Percentiles rank a stretch among this genome's conserved stretches.
These are phyloP conservation scores for Ottelia alismoides DNA, from an alignment of 106 monocot genomes.

Conservation along the genomic window DNA sequence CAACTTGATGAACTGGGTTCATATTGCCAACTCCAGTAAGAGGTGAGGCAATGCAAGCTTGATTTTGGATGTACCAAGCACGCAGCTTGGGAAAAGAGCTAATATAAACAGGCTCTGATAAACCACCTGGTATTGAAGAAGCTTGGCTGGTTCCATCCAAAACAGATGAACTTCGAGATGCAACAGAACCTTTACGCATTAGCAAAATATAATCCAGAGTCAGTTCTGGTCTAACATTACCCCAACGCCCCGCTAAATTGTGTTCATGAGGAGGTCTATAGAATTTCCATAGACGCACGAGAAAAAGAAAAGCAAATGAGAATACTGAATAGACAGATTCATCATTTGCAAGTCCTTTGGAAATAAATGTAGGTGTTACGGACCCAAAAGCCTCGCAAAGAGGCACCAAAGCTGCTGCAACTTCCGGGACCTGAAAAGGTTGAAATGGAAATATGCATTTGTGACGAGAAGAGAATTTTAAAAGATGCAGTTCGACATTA, in stretches of 20 bases:
- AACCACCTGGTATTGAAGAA: conserved; percentile 6
- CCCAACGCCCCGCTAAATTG: conserved; percentile 50
- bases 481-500: too few relatives aligned
- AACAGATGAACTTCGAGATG: conserved; percentile 16
- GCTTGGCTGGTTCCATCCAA: conserved; percentile 3
- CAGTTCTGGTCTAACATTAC: conserved; percentile 38
- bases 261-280: conserved; percentile 76
- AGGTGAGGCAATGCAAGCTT: conserved; percentile 84
- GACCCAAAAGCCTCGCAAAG: conserved; percentile 94
- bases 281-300: conserved; percentile 91
- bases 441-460: neutral
- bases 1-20: conserved; percentile 67
- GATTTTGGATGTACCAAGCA: conserved; percentile 86
- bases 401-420: conserved; percentile 84
- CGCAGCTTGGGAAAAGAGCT: conserved; percentile 77
- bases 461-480: neutral
- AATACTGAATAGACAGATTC: conserved; percentile 81
- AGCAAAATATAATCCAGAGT: conserved; percentile 79
- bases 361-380: conserved; percentile 31
- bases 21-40: conserved; percentile 51
- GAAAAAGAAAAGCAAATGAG: conserved; percentile 91
- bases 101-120: conserved; percentile 54
- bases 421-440: conserved; percentile 59
- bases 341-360: conserved; percentile 32
- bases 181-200: conserved; percentile 46